These are phyloP conservation scores for Rhizophagus prolifer DNA, from an alignment of 192 early-diverging fungal species.

Conservation along the genomic window DNA sequence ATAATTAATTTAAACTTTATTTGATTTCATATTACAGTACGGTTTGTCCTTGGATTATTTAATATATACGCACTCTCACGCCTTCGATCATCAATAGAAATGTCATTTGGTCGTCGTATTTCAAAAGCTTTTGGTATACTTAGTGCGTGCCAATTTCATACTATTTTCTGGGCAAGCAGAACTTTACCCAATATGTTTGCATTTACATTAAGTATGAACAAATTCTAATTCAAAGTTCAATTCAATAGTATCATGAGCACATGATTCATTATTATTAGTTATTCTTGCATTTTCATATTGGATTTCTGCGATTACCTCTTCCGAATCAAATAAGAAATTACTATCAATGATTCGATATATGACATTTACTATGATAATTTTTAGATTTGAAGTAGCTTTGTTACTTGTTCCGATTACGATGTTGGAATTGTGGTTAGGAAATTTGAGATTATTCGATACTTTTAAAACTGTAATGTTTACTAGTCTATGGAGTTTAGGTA, in stretches of 20 bases:
- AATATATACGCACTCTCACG: conserved; percentile 49
- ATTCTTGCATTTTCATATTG: conserved; percentile 44
- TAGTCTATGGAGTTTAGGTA: conserved; percentile 31
- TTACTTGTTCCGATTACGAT: conserved; percentile 42
- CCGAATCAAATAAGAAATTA: conserved; percentile 25
- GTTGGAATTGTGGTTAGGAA: conserved; percentile 36
- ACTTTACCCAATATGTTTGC: conserved; percentile 88
- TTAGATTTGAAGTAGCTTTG: conserved; percentile 55
- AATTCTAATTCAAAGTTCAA: neutral
- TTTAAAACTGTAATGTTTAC: conserved; percentile 32
- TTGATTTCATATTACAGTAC: conserved; percentile 19
- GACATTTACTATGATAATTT: conserved; percentile 45
- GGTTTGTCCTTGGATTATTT: conserved; percentile 53
- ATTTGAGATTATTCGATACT: conserved; percentile 30
- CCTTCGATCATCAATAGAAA: conserved; percentile 51
- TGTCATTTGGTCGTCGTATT: conserved; percentile 57
- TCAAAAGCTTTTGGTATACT: conserved; percentile 55
- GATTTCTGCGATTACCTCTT: conserved; percentile 35
- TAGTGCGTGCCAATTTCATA: conserved; percentile 78
- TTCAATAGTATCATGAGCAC: neutral
- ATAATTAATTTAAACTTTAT: neutral
- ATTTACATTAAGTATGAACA: conserved; percentile 54
- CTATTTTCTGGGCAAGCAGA: conserved; percentile 84
- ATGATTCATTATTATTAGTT: conserved; percentile 21
- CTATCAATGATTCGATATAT: conserved; percentile 47